Evolutionary conservation across 352 stramenopile genomes (phyloP).

Genomic region (Pythium chondricola): DNA sequence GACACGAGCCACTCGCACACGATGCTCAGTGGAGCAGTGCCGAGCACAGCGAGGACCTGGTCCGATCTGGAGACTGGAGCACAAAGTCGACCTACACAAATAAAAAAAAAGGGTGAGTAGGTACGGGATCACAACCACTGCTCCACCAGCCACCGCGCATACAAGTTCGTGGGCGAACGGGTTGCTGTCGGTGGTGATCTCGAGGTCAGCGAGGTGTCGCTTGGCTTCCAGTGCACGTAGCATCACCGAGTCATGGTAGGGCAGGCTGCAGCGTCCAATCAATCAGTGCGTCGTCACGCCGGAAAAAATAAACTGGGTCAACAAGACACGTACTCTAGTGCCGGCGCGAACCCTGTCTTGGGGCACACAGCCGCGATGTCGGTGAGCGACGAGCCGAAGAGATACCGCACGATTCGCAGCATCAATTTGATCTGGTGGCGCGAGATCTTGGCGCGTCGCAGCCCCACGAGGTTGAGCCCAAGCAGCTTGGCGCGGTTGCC

Average conservation of each 20-base stretch:
- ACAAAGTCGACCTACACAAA: conserved; percentile 63
- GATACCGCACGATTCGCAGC: conserved; percentile 68
- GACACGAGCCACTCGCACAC: no score
- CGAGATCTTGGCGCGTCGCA: conserved; percentile 58
- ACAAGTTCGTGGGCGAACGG: conserved; percentile 59
- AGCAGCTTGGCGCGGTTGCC: conserved; percentile 75
- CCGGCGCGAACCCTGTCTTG: conserved; percentile 66
- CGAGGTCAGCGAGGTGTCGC: conserved; percentile 35
- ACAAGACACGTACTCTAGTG: conserved; percentile 49
- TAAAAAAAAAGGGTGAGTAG: neutral
- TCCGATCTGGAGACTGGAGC: conserved; percentile 36
- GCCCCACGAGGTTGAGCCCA: conserved; percentile 68
- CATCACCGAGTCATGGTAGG: conserved; percentile 41
- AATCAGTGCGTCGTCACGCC: no score
- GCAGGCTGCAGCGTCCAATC: conserved; percentile 48
- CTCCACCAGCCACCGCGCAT: neutral
- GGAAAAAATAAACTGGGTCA: no score
- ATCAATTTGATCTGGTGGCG: conserved; percentile 69
- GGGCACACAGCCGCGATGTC: conserved; percentile 23
- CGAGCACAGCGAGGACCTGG: conserved; percentile 60
- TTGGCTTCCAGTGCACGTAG: conserved; percentile 51
- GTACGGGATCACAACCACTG: no score
- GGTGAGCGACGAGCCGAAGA: conserved; percentile 46
- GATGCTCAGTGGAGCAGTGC: conserved; percentile 29
- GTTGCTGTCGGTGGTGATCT: conserved; percentile 26